Evolutionary conservation across 2,329 filamentous ascomycete species (phyloP).

Genomic region (Colletotrichum acutatum): DNA sequence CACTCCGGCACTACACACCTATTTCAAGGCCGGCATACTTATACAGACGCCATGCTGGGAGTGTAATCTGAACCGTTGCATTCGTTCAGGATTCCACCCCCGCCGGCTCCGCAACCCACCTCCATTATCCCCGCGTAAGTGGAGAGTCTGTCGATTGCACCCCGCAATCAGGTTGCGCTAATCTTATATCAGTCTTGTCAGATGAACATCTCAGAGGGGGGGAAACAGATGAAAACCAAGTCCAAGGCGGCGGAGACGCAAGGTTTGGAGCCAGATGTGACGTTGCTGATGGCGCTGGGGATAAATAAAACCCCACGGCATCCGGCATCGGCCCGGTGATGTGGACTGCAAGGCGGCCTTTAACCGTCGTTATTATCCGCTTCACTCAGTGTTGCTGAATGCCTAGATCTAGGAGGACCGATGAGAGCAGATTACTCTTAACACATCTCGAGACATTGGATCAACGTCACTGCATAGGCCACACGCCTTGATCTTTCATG

Average conservation of each 20-base stretch:
- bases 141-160: background rate
- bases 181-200: conserved; percentile 1
- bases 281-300: background rate
- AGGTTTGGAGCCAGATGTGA: background rate
- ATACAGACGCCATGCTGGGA: background rate
- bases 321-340: background rate
- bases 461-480: background rate
- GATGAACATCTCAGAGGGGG: conserved; percentile 13
- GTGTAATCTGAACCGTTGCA: background rate
- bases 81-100: background rate
- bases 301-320: background rate
- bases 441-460: background rate
- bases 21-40: background rate
- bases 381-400: background rate
- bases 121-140: background rate
- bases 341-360: background rate
- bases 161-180: conserved; percentile 12
- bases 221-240: background rate
- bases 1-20: background rate
- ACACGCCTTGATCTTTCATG: background rate
- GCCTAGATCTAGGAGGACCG: background rate
- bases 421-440: background rate
- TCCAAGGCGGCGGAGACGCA: background rate
- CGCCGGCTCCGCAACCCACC: background rate
- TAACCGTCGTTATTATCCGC: background rate